phyloP scores from a whole-genome alignment of 805 yeast species.

The Sungouiozyma ichnusensis region DNA sequence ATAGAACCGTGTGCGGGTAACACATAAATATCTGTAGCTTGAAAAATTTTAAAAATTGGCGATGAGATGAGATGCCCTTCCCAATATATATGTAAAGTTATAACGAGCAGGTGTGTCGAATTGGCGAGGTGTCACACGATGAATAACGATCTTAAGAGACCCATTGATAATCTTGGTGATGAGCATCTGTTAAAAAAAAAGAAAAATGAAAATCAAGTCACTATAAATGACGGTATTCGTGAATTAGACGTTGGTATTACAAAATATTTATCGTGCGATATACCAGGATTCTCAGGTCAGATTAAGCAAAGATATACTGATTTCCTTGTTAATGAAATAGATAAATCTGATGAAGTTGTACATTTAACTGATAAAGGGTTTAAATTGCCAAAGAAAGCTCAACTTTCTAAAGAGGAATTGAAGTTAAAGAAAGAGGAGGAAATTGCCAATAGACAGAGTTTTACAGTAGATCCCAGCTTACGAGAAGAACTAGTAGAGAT shows the following conservation, averaged over 20 bases:
- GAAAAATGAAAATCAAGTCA: conserved; percentile 4
- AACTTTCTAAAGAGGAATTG: conserved; percentile 35
- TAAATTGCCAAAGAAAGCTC: conserved; percentile 38
- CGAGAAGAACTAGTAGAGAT: conserved; percentile 38
- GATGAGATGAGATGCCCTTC: not conserved
- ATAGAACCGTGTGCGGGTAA: too few relatives aligned
- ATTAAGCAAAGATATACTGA: conserved; percentile 88
- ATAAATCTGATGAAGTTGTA: conserved; percentile 53
- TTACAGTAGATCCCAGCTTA: conserved; percentile 38
- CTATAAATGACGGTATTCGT: conserved; percentile 35
- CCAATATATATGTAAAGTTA: too few relatives aligned
- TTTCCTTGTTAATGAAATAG: conserved; percentile 86
- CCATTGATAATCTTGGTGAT: conserved; percentile 5
- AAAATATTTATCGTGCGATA: conserved; percentile 43
- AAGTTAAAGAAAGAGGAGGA: conserved; percentile 26
- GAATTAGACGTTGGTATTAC: conserved; percentile 87
- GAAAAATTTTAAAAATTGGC: not conserved
- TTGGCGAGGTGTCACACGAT: too few relatives aligned
- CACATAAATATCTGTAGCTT: too few relatives aligned
- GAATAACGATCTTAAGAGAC: conserved; percentile 7
- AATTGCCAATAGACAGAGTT: conserved; percentile 25
- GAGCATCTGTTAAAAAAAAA: conserved; percentile 7
- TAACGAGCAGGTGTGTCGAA: too few relatives aligned
- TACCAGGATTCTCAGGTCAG: conserved; percentile 63
- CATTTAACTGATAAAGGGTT: conserved; percentile 70